Base-by-base conservation (phyloP, 805 yeast genomes). In the Suhomyces vadensis region DNA sequence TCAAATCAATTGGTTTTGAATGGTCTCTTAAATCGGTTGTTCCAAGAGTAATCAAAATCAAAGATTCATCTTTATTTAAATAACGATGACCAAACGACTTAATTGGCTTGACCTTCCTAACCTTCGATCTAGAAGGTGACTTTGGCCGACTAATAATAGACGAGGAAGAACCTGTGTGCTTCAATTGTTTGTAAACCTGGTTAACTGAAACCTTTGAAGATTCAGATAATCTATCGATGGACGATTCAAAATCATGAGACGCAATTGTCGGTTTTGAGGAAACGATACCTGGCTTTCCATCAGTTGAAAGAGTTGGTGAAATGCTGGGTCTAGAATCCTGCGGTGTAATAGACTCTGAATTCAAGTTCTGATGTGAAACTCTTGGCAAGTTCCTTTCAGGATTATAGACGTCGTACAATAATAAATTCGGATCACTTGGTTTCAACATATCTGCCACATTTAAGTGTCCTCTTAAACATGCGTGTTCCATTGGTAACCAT, bases 401-500 rank as follows among this genome's bases (percentile, higher is more conserved):
- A 33, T 69, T 68, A 39, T 64, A 58, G 44, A 55, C 71, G 61
- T 65, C 73, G 54, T 57, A 69, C 26, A 55, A 58, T 48, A 60
- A 70, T 52, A 61, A 54, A 46, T 47, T 60, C 11, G 50, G 58
- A 51, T 76, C 67, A 3, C 53, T 45, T 1, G 87, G 87, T 23
- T 73, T 73, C 43, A 92, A 67, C 56, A 79, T 54, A 41, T 79
- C 79, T 1, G 94, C 83, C 27, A 88, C 78, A 2, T 70, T 74
- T 46, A 91, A 67, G 61, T 90, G 95, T 4, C 98, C 98, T 54
- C 97, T 76, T 37, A 92, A 70, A 39, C 88, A 83, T 0, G 97
- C 97, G 63, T 92, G 98, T 57, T 92, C 98, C 82, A 89, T 82
- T n/a, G 98, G 96, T 14, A 89, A 81, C 98, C 98, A 92, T 0